Base-by-base conservation (phyloP, 176 grass and related monocot species). In the Oryza meridionalis region DNA sequence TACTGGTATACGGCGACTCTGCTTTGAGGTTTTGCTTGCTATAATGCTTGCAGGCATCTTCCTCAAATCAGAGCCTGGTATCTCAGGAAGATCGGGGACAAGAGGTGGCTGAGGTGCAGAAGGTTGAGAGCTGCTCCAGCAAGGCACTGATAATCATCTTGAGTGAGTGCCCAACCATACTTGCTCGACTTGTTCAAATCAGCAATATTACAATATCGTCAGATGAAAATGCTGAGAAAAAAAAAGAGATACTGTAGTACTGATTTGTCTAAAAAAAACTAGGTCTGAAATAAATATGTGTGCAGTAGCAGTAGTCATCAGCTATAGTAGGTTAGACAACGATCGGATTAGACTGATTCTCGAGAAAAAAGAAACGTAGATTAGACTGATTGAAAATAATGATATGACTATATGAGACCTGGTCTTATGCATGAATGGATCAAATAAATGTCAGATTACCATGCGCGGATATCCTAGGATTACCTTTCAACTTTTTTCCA, bases 61-160 rank as follows among this genome's bases (percentile, higher is more conserved):
- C 66, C 43, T 77, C 84, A 21, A 24, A 35, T 17, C 21, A 11
- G 50, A n/a, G 42, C 42, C 32, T 21, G 6, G 0, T 65, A 14
- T 26, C 75, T 47, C 29, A 35, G 21, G 76, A 46, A 82, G 65
- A 79, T 77, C 51, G 8, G 62, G 82, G 63, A 45, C 49, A 40
- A 10, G 38, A n/a, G 24, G 29, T 31, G 29, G 29, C 29, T 31
- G 29, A 31, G 29, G 40, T 62, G 22, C 33, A 6, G 27, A 81
- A 70, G 53, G 21, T 40, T 29, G 24, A 40, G 0, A 40, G 15
- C 69, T 43, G 43, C 65, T 81, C 49, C 65, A 61, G n/a, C 53
- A 89, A 75, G 61, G 71, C 82, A 26, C 16, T 72, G 5, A 25
- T 10, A 22, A n/a, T 81, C 17, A 63, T 81, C 27, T 53, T 89